Conservation (phyloP, 106 monocot genomes). For the Acorus calamus region DNA sequence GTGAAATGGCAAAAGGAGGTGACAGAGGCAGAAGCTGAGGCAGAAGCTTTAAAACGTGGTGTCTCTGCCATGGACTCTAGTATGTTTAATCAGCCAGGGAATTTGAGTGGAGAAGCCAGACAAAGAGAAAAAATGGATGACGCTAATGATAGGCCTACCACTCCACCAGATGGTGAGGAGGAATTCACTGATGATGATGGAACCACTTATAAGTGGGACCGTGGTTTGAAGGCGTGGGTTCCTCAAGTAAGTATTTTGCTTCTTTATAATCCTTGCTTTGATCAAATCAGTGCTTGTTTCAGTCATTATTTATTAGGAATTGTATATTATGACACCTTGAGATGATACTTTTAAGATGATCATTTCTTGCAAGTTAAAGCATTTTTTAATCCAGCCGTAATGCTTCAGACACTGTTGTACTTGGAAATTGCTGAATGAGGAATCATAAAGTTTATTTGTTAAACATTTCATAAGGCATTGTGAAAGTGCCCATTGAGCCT, state of each 20-base stretch:
- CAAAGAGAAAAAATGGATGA: constrained; percentile 14
- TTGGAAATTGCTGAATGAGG: too few species aligned
- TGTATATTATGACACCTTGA: too few species aligned
- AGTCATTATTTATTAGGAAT: too few species aligned
- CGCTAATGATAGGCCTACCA: constrained; percentile 56
- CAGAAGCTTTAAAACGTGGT: constrained; percentile 23
- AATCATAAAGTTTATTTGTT: too few species aligned
- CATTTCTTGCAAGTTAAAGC: too few species aligned
- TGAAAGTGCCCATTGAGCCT: too few species aligned
- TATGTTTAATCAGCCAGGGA: neutral
- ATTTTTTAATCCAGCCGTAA: too few species aligned
- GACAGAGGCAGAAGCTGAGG: constrained; percentile 23
- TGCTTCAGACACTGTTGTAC: too few species aligned
- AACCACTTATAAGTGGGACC: constrained; percentile 90
- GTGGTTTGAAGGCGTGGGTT: constrained; percentile 70
- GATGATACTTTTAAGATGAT: too few species aligned
- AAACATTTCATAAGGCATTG: too few species aligned
- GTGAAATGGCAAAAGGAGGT: constrained; percentile 56
- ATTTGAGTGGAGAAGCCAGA: constrained; percentile 6
- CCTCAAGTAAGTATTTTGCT: constrained; percentile 57
- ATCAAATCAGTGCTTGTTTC: too few species aligned
- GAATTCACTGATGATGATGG: constrained; percentile 99
- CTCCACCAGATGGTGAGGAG: constrained; percentile 87
- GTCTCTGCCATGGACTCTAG: constrained; percentile 10
- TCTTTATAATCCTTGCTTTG: too few species aligned